Conservation (phyloP, 2,329 filamentous ascomycete species). For the Aspergillus sp. region DNA sequence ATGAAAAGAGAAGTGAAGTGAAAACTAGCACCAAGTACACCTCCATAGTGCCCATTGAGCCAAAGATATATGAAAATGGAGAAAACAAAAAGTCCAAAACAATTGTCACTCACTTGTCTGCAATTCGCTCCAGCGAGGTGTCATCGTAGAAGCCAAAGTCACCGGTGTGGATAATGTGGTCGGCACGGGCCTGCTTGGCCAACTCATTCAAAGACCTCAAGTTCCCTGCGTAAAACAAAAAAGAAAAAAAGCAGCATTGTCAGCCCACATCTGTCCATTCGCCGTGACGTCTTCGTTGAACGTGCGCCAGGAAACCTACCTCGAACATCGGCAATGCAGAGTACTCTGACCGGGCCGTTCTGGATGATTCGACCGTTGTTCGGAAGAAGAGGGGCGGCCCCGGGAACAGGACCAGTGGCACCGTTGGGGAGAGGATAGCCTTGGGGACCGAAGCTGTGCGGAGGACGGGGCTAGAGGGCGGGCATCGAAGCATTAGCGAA, state of each 20-base stretch:
- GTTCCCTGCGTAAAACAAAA: conserved; percentile 65
- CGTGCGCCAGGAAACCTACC: conserved; percentile 31
- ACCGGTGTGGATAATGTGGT: conserved; percentile 97
- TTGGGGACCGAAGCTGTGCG: conserved; percentile 44
- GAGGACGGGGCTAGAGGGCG: conserved; percentile 40
- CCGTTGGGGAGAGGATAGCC: conserved; percentile 49
- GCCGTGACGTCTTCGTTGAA: not conserved
- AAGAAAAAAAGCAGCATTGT: conserved; percentile 18
- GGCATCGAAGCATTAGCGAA: conserved; percentile 21
- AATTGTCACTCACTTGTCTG: conserved; percentile 75
- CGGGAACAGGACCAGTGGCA: conserved; percentile 44
- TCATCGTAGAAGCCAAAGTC: conserved; percentile 99
- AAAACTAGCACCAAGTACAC: not conserved
- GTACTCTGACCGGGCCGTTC: conserved; percentile 46
- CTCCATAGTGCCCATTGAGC: not conserved
- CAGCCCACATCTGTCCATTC: conserved; percentile 14
- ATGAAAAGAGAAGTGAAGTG: not conserved
- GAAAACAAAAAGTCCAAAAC: conserved; percentile 7
- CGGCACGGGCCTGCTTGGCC: conserved; percentile 88
- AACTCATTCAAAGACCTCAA: conserved; percentile 93
- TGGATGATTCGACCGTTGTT: conserved; percentile 53
- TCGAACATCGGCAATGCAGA: conserved; percentile 54
- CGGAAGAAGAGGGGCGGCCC: conserved; percentile 49
- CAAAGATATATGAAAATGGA: not conserved
- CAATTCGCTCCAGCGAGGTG: conserved; percentile 91